Conservation (phyloP, 2,329 filamentous ascomycete genomes). For the Arthrinium puccinioides region DNA sequence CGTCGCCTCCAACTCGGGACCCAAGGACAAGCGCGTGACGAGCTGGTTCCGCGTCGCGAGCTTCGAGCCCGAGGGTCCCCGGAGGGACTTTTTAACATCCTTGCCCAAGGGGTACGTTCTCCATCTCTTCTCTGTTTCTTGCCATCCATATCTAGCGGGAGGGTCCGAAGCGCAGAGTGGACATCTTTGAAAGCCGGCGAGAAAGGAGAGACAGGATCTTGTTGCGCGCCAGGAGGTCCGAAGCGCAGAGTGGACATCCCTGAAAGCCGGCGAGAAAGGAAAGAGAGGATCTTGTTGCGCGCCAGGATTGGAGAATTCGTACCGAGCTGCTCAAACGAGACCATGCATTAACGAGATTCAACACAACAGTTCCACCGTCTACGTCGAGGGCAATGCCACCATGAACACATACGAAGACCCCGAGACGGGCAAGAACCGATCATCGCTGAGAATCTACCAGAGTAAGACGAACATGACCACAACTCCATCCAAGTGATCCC, state of each 20-base stretch:
- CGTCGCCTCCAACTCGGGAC: slow-evolving; percentile 62
- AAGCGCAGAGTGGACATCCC: too few species aligned
- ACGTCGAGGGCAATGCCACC: slow-evolving; percentile 73
- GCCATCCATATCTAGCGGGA: too few species aligned
- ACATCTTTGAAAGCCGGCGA: neutral
- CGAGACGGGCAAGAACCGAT: slow-evolving; percentile 63
- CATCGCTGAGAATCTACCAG: slow-evolving; percentile 64
- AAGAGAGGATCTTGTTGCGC: neutral
- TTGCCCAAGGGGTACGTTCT: slow-evolving; percentile 76
- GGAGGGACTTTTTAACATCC: slow-evolving; percentile 63
- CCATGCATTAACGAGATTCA: neutral
- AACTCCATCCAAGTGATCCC: neutral
- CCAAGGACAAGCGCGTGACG: slow-evolving; percentile 62
- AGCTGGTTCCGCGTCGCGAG: slow-evolving; percentile 79
- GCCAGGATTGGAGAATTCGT: neutral
- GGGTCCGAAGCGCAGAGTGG: too few species aligned
- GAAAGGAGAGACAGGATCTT: neutral
- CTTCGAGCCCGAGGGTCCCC: slow-evolving; percentile 61
- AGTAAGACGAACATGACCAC: slow-evolving; percentile 48
- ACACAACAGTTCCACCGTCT: slow-evolving; percentile 61
- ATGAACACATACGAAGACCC: slow-evolving; percentile 60
- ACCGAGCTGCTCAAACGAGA: neutral
- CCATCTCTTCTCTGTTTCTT: neutral
- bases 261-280: neutral
- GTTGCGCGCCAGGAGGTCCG: too few species aligned